Evolutionary conservation across 768 basidiomycete species (phyloP), one percentile per base, ranked within the genome.

Genomic region (Xanthoconium purpureum): DNA sequence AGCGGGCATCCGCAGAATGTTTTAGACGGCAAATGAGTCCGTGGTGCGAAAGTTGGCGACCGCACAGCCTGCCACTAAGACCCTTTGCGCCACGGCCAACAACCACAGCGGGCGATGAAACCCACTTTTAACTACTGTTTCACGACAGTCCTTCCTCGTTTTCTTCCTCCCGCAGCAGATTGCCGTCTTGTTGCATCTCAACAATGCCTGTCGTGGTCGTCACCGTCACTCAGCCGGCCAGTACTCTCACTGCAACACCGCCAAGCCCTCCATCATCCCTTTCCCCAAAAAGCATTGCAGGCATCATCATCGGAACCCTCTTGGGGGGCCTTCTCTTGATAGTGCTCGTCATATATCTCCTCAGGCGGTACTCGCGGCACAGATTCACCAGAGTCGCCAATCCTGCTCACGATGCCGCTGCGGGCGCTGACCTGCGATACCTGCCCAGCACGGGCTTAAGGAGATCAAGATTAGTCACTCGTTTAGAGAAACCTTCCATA

Each of bases 231-330:
- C 36, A 33, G 6, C 10, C 55, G 3, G 42, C 24, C 3, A n/a
- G 52, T 17, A 46, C 52, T 2, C 49, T 50, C 37, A 54, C 63
- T 44, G 28, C 50, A n/a, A 44, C 36, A 0, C 10, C 47, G 14
- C 30, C 50, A 1, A 43, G 33, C 17, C 15, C 50, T 6, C 2
- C 53, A 15, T 29, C 58, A 7, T 42, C 60, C 10, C 39, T 67
- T 15, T 55, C 66, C 24, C 2, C 63, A 0, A 44, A 37, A 2
- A 20, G 46, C 14, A 47, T 68, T 15, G 63, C 61, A 12, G 65
- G 58, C 37, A 69, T 72, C 47, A 40, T 62, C 20, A 20, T 72
- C 11, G 69, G 63, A 9, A 14, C 29, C 33, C 44, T 67, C 10
- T 15, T 65, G 3, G 71, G 54, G 1, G 46, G 46, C 36, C 32